phyloP scores from a whole-genome alignment of 1,284 basidiomycete genomes.

The Apiotrichum mycotoxinovorans region DNA sequence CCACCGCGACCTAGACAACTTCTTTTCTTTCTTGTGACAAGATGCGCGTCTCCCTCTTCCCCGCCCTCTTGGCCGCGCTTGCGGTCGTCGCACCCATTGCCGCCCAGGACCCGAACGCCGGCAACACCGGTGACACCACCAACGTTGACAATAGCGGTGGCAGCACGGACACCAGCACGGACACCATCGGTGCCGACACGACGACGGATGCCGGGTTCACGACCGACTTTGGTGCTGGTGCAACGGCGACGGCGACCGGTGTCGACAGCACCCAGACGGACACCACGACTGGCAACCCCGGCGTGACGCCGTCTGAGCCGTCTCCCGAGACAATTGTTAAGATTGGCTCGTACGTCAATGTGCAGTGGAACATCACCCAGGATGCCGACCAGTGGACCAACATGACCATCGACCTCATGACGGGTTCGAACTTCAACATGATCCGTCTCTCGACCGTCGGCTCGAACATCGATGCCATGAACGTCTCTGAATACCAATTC shows the following conservation, averaged over 20 bases:
- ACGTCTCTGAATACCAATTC: constrained; percentile 29
- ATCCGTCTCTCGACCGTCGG: constrained; percentile 27
- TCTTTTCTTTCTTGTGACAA: neutral
- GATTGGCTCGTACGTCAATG: constrained; percentile 36
- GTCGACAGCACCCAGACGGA: neutral
- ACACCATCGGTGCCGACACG: neutral
- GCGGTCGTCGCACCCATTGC: constrained; percentile 5
- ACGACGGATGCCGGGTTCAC: neutral
- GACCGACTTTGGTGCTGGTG: constrained; percentile 10
- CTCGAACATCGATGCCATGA: constrained; percentile 38
- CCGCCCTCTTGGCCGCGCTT: constrained; percentile 3
- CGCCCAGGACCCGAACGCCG: constrained; percentile 10
- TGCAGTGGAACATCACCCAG: constrained; percentile 34
- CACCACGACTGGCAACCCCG: constrained; percentile 11
- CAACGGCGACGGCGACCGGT: constrained; percentile 1
- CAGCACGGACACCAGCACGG: neutral
- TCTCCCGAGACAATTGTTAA: constrained; percentile 39
- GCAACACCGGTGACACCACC: too few relatives aligned
- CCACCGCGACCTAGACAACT: neutral
- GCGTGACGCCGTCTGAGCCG: constrained; percentile 49
- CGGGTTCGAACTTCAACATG: constrained; percentile 41
- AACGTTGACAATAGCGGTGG: too few relatives aligned
- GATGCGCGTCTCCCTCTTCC: constrained; percentile 7
- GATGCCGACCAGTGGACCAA: constrained; percentile 47
- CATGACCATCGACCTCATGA: constrained; percentile 47